These are phyloP conservation scores for Naganishia vaughanmartiniae DNA, from an alignment of 768 basidiomycete species.

Conservation along the genomic window DNA sequence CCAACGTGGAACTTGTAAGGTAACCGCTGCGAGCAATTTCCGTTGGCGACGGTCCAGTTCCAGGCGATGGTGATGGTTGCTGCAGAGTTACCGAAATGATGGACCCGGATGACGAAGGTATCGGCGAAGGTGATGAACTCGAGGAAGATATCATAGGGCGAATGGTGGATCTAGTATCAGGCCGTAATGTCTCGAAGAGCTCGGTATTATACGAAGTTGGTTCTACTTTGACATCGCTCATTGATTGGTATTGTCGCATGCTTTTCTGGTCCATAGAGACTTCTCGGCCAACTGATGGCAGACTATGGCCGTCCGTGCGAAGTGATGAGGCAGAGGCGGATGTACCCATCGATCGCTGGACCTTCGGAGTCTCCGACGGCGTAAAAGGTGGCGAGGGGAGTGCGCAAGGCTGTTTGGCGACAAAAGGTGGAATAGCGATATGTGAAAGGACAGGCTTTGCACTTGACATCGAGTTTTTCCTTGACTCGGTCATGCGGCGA, in stretches of 20 bases:
- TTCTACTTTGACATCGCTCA: conserved; percentile 4
- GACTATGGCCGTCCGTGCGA: not conserved
- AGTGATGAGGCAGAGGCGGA: conserved; percentile 8
- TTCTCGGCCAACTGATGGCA: not conserved
- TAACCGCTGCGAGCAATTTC: conserved; percentile 14
- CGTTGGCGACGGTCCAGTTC: not conserved
- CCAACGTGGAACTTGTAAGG: not conserved
- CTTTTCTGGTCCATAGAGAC: not conserved
- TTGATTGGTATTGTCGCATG: conserved; percentile 12
- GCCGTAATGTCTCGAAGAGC: conserved; percentile 4
- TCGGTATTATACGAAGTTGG: conserved; percentile 12
- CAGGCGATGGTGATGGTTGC: conserved; percentile 1
- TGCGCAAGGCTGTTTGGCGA: not conserved
- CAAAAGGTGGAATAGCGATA: not conserved
- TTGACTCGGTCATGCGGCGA: conserved; percentile 7
- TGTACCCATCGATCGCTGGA: not conserved
- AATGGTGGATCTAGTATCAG: not conserved
- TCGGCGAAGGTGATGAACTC: not conserved
- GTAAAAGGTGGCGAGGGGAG: conserved; percentile 6
- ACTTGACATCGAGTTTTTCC: conserved; percentile 12
- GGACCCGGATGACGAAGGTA: conserved; percentile 6
- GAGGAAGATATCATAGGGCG: not conserved
- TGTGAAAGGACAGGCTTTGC: not conserved
- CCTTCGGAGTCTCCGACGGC: not conserved
- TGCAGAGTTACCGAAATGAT: conserved; percentile 10